phyloP scores from a whole-genome alignment of 345 rosid species.

The Lenwebbia sp. region DNA sequence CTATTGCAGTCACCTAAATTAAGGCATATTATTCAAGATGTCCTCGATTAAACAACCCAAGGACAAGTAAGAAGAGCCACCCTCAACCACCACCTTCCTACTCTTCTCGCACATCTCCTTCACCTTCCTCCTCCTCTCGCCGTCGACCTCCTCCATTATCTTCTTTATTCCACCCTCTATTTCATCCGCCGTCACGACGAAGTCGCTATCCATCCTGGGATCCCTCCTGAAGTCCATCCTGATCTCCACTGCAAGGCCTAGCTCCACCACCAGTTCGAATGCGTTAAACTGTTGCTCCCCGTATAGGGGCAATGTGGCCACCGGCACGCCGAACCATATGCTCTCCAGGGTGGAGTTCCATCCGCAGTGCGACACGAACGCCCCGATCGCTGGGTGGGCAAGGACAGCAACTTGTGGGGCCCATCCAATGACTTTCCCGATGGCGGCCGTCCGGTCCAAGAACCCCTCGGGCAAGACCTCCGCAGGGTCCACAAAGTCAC shows the following conservation, averaged over 20 bases:
- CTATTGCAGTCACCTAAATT: neutral
- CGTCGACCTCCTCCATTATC: constrained; percentile 24
- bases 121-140: constrained; percentile 15
- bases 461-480: constrained; percentile 44
- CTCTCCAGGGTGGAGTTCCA: constrained; percentile 48
- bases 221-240: neutral
- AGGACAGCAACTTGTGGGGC: constrained; percentile 26
- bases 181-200: constrained; percentile 3
- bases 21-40: neutral
- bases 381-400: constrained; percentile 17
- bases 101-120: constrained; percentile 14
- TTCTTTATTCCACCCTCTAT: constrained; percentile 28
- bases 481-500: constrained; percentile 4
- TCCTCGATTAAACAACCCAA: constrained; percentile 21
- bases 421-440: constrained; percentile 46
- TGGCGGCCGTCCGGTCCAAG: constrained; percentile 20
- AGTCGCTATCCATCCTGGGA: neutral
- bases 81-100: constrained; percentile 21
- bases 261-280: constrained; percentile 27
- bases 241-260: constrained; percentile 26
- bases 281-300: constrained; percentile 56
- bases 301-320: constrained; percentile 40
- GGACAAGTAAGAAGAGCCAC: constrained; percentile 33
- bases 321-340: constrained; percentile 40
- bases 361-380: constrained; percentile 24